These are phyloP conservation scores for Peronosclerospora sorghi DNA, from an alignment of 352 stramenopile species.

Conservation along the genomic window DNA sequence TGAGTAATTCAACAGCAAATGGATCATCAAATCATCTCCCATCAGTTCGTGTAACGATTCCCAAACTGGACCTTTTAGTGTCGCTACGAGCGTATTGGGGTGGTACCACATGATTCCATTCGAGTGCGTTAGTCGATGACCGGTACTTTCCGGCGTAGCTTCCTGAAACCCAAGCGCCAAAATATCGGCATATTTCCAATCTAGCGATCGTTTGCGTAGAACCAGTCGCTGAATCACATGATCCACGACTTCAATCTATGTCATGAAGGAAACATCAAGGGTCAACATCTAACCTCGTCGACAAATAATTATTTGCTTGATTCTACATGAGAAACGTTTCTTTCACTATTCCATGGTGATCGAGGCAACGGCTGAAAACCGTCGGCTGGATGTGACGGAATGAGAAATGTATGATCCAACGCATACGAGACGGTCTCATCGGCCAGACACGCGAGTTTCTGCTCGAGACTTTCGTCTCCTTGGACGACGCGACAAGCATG, in stretches of 20 bases:
- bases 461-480: constrained; percentile 3
- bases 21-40: constrained; percentile 53
- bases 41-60: constrained; percentile 35
- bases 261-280: background rate
- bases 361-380: constrained; percentile 13
- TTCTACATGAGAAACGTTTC: constrained; percentile 25
- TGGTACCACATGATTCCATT: constrained; percentile 63
- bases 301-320: background rate
- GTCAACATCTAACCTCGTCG: background rate
- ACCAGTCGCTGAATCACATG: constrained; percentile 44
- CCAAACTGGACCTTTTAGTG: constrained; percentile 50
- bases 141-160: constrained; percentile 23
- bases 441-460: constrained; percentile 3
- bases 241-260: constrained; percentile 33
- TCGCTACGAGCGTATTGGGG: constrained; percentile 58
- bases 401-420: constrained; percentile 32
- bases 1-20: constrained; percentile 54
- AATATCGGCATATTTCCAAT: constrained; percentile 45
- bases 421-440: constrained; percentile 16
- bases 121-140: constrained; percentile 41
- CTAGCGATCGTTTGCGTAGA: constrained; percentile 19
- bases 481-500: background rate
- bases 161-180: constrained; percentile 61
- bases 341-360: constrained; percentile 23
- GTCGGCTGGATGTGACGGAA: constrained; percentile 4